Evolutionary conservation across 1,284 basidiomycete genomes (phyloP), one percentile per base, ranked within the genome.

Genomic region (Ustilago lituana): DNA sequence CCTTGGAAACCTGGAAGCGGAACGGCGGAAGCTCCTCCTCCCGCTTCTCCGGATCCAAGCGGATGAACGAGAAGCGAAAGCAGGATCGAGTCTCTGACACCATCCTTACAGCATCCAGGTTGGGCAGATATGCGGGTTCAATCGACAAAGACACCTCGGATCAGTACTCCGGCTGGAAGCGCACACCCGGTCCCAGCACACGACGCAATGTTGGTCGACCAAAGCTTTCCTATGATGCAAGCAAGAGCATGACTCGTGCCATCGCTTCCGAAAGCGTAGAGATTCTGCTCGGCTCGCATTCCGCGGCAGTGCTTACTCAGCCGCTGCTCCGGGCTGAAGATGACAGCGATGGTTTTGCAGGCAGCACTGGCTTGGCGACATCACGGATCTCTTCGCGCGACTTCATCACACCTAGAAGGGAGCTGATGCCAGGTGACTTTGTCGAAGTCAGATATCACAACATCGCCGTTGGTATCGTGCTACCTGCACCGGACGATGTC

Each of bases 341-440:
- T 9, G 48, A 12, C 4, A 3, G 31, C 17, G 54, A 53, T 19
- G 48, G 19, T 6, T 44, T 43, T 12, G 26, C 14, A 14, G 37
- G 15, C 36, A 4, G 7, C n/a, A n/a, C n/a, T 23, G 22, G 11
- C 11, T 22, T 11, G 5, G 17, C 9, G 5, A 27, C 11, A 5
- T 15, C 36, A 32, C 35, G 35, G 37, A 31, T 59, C 47, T 37
- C 39, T 8, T 23, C 45, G 10, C 41, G 62, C 27, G 53, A 59
- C 45, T 64, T 60, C 26, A 48, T 69, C 29, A 37, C 51, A 8
- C 61, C 67, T 0, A 35, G 61, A 7, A 44, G 43, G 23, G 41
- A 63, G 8, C n/a, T 71, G 12, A 23, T 7, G 15, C 62, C 60
- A 3, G 70, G 70, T 12, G 70, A 73, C 37, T 75, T 75, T 44